Evolutionary conservation across 306 rosid species (phyloP).

Genomic region (Castanospermum australe): DNA sequence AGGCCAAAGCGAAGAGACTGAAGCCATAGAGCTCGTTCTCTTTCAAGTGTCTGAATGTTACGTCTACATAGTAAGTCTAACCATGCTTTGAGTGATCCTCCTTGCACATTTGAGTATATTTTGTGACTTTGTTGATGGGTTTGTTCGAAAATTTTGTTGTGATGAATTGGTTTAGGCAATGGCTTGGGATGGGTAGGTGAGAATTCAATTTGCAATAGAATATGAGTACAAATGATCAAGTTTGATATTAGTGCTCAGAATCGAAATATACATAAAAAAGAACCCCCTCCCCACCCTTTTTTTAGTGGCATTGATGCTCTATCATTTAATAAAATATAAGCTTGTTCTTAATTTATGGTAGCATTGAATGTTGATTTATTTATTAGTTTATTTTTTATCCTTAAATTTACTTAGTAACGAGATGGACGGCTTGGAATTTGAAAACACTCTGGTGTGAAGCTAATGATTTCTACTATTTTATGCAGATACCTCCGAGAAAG

Average conservation of each 20-base stretch:
- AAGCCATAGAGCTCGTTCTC: conserved; percentile 81
- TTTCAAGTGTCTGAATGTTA: conserved; percentile 95
- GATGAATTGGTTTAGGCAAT: background rate
- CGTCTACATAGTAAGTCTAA: conserved; percentile 73
- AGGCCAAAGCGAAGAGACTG: conserved; percentile 54
- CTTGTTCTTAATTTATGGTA: conserved; percentile 6
- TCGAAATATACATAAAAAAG: background rate
- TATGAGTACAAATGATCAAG: background rate
- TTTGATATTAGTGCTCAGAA: background rate
- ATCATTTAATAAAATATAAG: background rate
- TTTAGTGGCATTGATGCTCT: background rate
- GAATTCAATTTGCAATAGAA: background rate
- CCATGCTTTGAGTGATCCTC: background rate
- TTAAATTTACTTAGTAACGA: background rate
- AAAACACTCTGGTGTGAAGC: background rate
- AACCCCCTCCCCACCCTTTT: background rate
- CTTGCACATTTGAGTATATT: background rate
- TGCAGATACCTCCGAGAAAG: conserved; percentile 97
- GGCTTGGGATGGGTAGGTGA: background rate
- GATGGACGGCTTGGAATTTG: conserved; percentile 14
- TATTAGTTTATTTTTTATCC: background rate
- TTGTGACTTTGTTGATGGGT: conserved; percentile 19
- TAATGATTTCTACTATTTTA: conserved; percentile 30
- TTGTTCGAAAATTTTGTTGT: conserved; percentile 25
- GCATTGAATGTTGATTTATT: background rate